A percentile compares a stretch with the other conserved stretches of the same genome.
Conservation (phyloP, 2,329 filamentous ascomycete species). For the Tolypocladium pustulatum region DNA sequence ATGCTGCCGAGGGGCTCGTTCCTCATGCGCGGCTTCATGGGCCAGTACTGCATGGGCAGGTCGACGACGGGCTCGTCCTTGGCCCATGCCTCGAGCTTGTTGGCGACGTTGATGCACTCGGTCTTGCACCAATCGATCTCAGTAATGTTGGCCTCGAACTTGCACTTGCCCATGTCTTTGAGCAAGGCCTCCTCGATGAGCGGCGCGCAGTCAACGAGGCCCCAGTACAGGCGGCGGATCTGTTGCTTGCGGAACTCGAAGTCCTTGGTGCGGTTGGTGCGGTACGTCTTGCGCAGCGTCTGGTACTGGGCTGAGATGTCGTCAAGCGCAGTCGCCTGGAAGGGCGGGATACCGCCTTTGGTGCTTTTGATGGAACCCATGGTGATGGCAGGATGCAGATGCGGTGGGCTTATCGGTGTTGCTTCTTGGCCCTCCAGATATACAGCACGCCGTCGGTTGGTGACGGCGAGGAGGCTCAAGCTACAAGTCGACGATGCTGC, state of each 20-base stretch:
- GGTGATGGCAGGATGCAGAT: conserved; percentile 1
- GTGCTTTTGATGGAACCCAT: conserved; percentile 28
- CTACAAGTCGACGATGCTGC: neutral
- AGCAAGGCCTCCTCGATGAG: conserved; percentile 65
- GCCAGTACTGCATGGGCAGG: conserved; percentile 55
- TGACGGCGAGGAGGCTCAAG: neutral
- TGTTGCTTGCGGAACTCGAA: conserved; percentile 74
- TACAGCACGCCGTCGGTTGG: neutral
- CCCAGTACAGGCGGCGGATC: conserved; percentile 94
- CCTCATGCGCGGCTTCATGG: conserved; percentile 64
- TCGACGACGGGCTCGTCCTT: conserved; percentile 69
- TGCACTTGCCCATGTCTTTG: conserved; percentile 68
- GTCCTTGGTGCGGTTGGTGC: conserved; percentile 70
- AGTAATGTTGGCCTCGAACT: conserved; percentile 60
- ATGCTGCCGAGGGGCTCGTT: conserved; percentile 82
- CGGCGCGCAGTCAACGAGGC: conserved; percentile 64
- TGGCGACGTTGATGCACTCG: conserved; percentile 69
- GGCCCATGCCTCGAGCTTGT: conserved; percentile 70
- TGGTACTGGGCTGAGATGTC: conserved; percentile 52
- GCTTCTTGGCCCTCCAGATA: neutral
- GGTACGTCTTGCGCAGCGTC: conserved; percentile 58
- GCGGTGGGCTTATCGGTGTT: neutral
- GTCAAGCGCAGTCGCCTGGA: conserved; percentile 54
- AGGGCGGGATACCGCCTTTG: conserved; percentile 30
- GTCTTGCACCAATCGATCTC: conserved; percentile 73